Percentiles rank a stretch among this genome's conserved stretches.
phyloP scores from a whole-genome alignment of 345 rosid species.

The Eucalyptus caleyi region DNA sequence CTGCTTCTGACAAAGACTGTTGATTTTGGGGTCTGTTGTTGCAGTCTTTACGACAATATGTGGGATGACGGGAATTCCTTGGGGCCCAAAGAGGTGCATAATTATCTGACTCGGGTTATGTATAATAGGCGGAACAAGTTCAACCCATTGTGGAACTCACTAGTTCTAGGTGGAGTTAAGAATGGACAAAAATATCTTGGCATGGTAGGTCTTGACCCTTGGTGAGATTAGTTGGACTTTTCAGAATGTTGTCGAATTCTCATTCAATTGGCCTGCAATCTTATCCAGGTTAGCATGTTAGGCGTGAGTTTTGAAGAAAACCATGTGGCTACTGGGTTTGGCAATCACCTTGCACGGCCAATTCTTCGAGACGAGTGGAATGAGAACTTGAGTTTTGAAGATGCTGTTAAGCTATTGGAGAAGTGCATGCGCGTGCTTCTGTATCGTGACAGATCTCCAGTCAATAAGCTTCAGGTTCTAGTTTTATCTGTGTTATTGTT shows the following conservation, averaged over 20 bases:
- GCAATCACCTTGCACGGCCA: constrained; percentile 91
- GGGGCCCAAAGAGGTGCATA: constrained; percentile 98
- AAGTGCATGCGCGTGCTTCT: constrained; percentile 95
- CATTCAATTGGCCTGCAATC: not conserved
- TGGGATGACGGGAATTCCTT: constrained; percentile 95
- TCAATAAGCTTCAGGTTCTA: constrained; percentile 83
- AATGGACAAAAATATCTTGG: constrained; percentile 92
- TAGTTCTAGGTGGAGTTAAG: constrained; percentile 92
- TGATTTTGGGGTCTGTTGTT: constrained; percentile 1
- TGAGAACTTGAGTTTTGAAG: constrained; percentile 81
- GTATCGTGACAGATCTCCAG: constrained; percentile 91
- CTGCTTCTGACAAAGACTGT: not conserved
- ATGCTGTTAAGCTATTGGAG: constrained; percentile 81
- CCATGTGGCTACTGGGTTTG: constrained; percentile 94
- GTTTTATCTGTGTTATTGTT: not conserved
- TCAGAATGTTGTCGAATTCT: not conserved
- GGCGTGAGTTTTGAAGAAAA: constrained; percentile 88
- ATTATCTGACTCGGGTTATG: constrained; percentile 84
- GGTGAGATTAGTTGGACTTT: not conserved
- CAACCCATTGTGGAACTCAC: constrained; percentile 92
- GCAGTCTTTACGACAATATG: constrained; percentile 86
- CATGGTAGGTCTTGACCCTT: constrained; percentile 26
- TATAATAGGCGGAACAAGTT: constrained; percentile 95
- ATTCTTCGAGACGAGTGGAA: constrained; percentile 93
- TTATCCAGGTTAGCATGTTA: constrained; percentile 65